Percentiles rank a stretch among this genome's conserved stretches.
Conservation (phyloP, 371 early-diverging fungal genomes). For the Mortierella sp. region DNA sequence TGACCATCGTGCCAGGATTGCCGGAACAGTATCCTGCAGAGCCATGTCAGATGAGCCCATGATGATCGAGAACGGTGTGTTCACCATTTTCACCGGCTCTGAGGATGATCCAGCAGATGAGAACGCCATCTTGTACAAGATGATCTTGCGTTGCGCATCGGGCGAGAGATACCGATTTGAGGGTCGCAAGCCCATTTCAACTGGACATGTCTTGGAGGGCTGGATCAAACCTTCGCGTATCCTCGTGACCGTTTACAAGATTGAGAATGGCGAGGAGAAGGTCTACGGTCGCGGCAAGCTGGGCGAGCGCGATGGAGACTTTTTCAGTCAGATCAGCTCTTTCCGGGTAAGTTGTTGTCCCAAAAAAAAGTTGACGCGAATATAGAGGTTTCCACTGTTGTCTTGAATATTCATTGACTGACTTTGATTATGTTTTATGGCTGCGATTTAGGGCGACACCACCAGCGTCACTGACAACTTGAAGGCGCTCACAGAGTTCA, state of each 20-base stretch:
- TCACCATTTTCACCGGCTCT: slow-evolving; percentile 43
- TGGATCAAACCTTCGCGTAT: slow-evolving; percentile 56
- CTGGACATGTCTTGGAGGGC: slow-evolving; percentile 40
- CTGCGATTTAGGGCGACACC: slow-evolving; percentile 29
- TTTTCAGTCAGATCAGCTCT: slow-evolving; percentile 45
- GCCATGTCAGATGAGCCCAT: slow-evolving; percentile 61
- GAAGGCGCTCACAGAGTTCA: slow-evolving; percentile 44
- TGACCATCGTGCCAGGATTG: slow-evolving; percentile 45
- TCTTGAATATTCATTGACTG: background rate
- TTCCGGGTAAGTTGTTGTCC: slow-evolving; percentile 25
- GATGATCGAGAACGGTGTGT: slow-evolving; percentile 57
- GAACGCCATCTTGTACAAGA: slow-evolving; percentile 53
- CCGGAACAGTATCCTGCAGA: slow-evolving; percentile 59
- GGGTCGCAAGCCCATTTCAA: slow-evolving; percentile 55
- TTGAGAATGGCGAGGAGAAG: slow-evolving; percentile 36
- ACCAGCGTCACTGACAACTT: slow-evolving; percentile 31
- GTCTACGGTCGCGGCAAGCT: slow-evolving; percentile 55
- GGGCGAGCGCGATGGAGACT: slow-evolving; percentile 46
- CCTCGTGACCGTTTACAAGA: slow-evolving; percentile 54
- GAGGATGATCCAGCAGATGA: slow-evolving; percentile 54
- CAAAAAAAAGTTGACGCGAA: too few relatives aligned
- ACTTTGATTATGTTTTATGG: background rate
- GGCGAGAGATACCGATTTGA: slow-evolving; percentile 57
- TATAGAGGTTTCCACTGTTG: too few relatives aligned
- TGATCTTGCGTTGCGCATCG: slow-evolving; percentile 46